A percentile compares a stretch with the other conserved stretches of the same genome.
These are phyloP conservation scores for Gossypium trilobum DNA, from an alignment of 441 rosid species.

Conservation along the genomic window DNA sequence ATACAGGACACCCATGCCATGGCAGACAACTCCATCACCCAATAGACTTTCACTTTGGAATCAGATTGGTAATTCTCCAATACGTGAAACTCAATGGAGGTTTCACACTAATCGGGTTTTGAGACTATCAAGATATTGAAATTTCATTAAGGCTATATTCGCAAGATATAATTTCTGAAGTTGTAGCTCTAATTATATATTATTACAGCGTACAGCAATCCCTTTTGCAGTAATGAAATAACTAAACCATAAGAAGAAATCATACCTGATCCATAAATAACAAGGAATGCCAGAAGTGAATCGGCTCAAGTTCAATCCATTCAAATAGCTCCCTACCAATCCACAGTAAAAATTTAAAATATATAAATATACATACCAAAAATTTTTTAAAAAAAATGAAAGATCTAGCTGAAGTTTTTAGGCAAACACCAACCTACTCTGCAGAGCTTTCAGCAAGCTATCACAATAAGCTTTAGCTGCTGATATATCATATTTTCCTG, in stretches of 20 bases:
- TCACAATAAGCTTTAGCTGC: conserved; percentile 83
- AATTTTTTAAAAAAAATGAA: background rate
- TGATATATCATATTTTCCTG: conserved; percentile 64
- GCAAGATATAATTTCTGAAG: background rate
- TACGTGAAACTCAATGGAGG: background rate
- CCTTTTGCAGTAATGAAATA: background rate
- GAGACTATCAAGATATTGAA: background rate
- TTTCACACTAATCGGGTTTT: background rate
- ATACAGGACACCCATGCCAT: background rate
- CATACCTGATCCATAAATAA: conserved; percentile 97
- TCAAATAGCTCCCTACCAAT: conserved; percentile 68
- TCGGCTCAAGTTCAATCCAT: conserved; percentile 80
- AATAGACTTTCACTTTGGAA: background rate
- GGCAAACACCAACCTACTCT: conserved; percentile 48
- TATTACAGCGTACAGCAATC: background rate
- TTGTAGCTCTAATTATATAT: conserved; percentile 1
- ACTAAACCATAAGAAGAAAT: background rate
- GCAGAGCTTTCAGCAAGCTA: conserved; percentile 76
- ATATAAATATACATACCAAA: background rate
- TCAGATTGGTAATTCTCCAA: background rate
- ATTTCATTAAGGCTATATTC: background rate
- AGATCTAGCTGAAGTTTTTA: conserved; percentile 9
- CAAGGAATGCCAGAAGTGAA: conserved; percentile 80
- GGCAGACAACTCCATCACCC: background rate
- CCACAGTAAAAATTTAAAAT: conserved; percentile 17